Evolutionary conservation across 805 yeast genomes (phyloP), one percentile per base, ranked within the genome.

Genomic region (Pichia heedii): DNA sequence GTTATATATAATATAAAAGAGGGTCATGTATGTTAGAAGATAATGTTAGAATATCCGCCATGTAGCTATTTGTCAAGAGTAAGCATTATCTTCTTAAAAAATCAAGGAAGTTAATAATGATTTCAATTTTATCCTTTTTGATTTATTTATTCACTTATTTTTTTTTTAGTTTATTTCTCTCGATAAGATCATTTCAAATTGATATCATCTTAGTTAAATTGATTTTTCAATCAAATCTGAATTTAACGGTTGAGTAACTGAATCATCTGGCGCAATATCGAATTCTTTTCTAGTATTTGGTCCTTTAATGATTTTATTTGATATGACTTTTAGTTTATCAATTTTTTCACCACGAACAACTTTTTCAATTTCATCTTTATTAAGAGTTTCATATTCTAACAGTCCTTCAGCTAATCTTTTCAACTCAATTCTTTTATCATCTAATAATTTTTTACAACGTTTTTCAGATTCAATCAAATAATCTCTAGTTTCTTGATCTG

Each of bases 311-410:
- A 90, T 83, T 15, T 86, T 84, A 57, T 88, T 89, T 27, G 90
- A 74, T 19, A 79, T 67, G 12, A 75, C 77, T 60, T 80, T 86
- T 38, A 77, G 73, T 60, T 83, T 82, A 51, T 74, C 74, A 40
- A 89, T 68, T 33, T 74, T 61, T 60, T 86, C 90, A 32, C 98
- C 98, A 48, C 70, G 71, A 32, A 87, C 87, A 39, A 93, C 76
- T 55, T 77, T 79, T 58, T 83, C 90, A 71, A 93, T 90, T 62
- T 93, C 99, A 26, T 81, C 90, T 49, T 82, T 82, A 36, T 84
- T 90, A 53, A 93, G 73, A 0, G 98, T 93, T 69, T 93, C 99
- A 65, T 89, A 94, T 63, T 93, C 96, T 49, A 93, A 71, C 51
- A 93, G 72, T 4, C 96, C 98, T 60, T 85, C 85, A 0, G 98